These are phyloP conservation scores for Sophora flavescens DNA, from an alignment of 306 rosid genomes.

Conservation along the genomic window DNA sequence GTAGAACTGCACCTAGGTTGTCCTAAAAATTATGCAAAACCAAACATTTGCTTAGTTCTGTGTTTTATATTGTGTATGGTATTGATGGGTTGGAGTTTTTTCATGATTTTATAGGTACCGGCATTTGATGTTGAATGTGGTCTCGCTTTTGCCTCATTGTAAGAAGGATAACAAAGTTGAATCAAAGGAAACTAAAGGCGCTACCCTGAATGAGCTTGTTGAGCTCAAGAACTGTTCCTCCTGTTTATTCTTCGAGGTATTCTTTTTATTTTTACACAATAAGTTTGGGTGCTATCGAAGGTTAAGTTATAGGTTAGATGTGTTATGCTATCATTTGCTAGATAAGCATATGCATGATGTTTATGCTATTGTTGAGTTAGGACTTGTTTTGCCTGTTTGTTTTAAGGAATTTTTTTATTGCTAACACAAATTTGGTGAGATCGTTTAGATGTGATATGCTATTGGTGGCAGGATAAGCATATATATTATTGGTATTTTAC, in stretches of 20 bases:
- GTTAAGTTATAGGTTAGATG: constrained; percentile 1
- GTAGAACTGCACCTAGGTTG: too few species aligned
- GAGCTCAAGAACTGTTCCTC: constrained; percentile 88
- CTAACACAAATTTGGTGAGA: constrained; percentile 1
- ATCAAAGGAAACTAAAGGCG: constrained; percentile 83
- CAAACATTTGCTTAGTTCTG: background rate
- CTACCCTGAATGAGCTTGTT: constrained; percentile 88
- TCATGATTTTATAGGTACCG: constrained; percentile 67
- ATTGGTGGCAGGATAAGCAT: background rate
- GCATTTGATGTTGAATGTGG: constrained; percentile 94
- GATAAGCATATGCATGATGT: constrained; percentile 5
- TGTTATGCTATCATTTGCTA: constrained; percentile 3
- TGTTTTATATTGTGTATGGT: constrained; percentile 6
- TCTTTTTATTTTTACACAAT: background rate
- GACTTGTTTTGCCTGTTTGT: background rate
- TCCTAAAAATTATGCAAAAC: background rate
- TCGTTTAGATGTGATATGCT: background rate
- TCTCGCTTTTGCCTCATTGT: constrained; percentile 87
- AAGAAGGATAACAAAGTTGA: constrained; percentile 98
- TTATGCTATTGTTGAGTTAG: background rate
- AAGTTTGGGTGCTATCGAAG: background rate
- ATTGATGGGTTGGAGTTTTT: constrained; percentile 6
- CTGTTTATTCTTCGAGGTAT: constrained; percentile 90
- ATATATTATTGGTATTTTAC: background rate
- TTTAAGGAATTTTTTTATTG: background rate